Base-by-base conservation (phyloP, 225 moss, liverwort and hornwort species). In the Antitrichia curtipendula region DNA sequence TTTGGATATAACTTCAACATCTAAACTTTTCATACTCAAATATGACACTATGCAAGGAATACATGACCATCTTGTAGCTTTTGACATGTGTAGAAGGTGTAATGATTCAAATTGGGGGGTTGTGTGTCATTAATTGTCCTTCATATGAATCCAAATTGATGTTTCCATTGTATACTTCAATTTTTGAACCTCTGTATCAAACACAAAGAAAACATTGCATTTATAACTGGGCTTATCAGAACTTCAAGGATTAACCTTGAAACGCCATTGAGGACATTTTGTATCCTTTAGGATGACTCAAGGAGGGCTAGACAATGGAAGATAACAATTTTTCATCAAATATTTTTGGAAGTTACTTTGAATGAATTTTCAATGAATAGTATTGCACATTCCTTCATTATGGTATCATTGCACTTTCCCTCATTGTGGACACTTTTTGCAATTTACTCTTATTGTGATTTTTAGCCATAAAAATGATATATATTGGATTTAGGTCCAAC, bases 301-400 rank as follows among this genome's bases (percentile, higher is more conserved):
- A 0, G 11, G n/a, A 66, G 7, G 21, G 6, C 6, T 0, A 21
- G 11, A 66, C 1, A 20, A 36, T n/a, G n/a, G 12, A 21, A 66
- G 34, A 36, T 21, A 66, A 19, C n/a, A n/a, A n/a, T n/a, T n/a
- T 62, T 62, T 62, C 20, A 36, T n/a, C 10, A 3, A 18, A 34
- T 19, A n/a, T 19, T 64, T 18, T 64, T 32, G 6, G 36, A 65
- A 65, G 65, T 65, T 36, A 20, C 10, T 65, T n/a, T 36, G 20
- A 65, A 20, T 65, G 36, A 3, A 36, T n/a, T 66, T n/a, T n/a
- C 2, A n/a, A 12, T 12, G 4, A 12, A 11, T n/a, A n/a, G 6
- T 20, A 22, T 21, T 66, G 11, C 13, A n/a, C 12, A n/a, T 21
- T n/a, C 22, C n/a, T 0, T n/a, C 12, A 66, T 21, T 66, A 21